phyloP scores from a whole-genome alignment of 768 basidiomycete genomes.

The Lactarius akahatsu region DNA sequence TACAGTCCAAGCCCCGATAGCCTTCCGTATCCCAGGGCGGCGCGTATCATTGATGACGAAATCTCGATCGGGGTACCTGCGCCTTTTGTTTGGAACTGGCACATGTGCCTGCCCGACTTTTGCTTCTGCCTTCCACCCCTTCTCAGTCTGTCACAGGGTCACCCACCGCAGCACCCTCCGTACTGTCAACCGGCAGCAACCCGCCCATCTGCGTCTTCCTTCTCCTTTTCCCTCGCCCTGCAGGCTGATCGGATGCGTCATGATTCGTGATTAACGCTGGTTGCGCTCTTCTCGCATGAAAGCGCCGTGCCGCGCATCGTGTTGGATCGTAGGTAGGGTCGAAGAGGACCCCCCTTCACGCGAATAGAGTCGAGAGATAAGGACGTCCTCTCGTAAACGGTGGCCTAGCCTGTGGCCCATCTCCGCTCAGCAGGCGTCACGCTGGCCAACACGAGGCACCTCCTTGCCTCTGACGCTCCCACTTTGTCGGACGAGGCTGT shows the following conservation, averaged over 20 bases:
- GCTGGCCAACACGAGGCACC: constrained; percentile 15
- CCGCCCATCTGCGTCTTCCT: not conserved
- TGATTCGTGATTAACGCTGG: constrained; percentile 10
- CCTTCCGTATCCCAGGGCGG: not conserved
- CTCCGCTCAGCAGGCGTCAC: not conserved
- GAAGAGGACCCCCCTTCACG: not conserved
- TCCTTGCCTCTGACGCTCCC: not conserved
- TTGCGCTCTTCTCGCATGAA: not conserved
- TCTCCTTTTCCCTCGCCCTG: not conserved
- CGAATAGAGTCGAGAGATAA: constrained; percentile 14
- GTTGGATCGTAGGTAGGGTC: not conserved
- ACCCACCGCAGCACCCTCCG: not conserved
- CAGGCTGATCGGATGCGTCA: constrained; percentile 12
- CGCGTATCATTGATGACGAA: constrained; percentile 3
- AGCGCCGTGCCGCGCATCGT: not conserved
- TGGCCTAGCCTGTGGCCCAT: constrained; percentile 17
- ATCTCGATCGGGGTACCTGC: not conserved
- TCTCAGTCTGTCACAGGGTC: constrained; percentile 11
- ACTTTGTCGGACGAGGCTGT: constrained; percentile 8
- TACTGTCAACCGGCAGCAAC: not conserved
- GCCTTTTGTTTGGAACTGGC: not conserved
- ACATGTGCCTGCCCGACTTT: not conserved
- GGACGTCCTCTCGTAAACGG: constrained; percentile 11
- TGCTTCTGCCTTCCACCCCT: not conserved
- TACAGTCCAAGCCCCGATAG: not conserved